These are phyloP conservation scores for Suillus lakei DNA, from an alignment of 768 basidiomycete genomes.

Conservation along the genomic window DNA sequence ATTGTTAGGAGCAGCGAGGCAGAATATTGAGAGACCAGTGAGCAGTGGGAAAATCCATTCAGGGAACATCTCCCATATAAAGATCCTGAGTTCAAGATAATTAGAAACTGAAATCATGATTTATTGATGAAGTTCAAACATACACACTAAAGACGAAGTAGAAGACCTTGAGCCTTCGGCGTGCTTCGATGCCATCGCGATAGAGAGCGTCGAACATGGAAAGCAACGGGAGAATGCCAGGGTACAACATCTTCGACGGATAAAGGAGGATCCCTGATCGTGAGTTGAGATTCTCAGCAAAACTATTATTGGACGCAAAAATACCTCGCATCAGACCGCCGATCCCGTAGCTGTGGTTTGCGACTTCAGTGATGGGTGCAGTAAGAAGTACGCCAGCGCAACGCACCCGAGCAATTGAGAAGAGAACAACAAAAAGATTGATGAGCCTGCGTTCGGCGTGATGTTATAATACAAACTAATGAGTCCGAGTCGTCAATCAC, in stretches of 20 bases:
- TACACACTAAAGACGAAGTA: conserved; percentile 43
- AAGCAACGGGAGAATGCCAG: conserved; percentile 32
- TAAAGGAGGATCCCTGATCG: conserved; percentile 41
- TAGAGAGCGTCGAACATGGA: conserved; percentile 43
- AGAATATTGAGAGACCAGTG: conserved; percentile 61
- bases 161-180: conserved; percentile 52
- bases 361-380: background rate
- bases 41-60: conserved; percentile 43
- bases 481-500: background rate
- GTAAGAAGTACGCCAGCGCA: background rate
- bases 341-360: conserved; percentile 46
- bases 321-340: conserved; percentile 55
- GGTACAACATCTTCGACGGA: conserved; percentile 48
- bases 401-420: conserved; percentile 40
- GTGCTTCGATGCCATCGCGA: conserved; percentile 42
- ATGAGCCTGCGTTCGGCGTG: conserved; percentile 48
- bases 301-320: conserved; percentile 9
- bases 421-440: conserved; percentile 48
- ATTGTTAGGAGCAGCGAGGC: conserved; percentile 53
- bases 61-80: conserved; percentile 49
- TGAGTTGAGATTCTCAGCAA: background rate
- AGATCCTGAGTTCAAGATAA: conserved; percentile 32
- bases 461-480: conserved; percentile 51
- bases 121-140: conserved; percentile 4
- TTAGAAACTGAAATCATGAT: background rate